Evolutionary conservation across 139 green algal species (phyloP), one percentile per base, ranked within the genome.

Genomic region (Pleodorina starrii): DNA sequence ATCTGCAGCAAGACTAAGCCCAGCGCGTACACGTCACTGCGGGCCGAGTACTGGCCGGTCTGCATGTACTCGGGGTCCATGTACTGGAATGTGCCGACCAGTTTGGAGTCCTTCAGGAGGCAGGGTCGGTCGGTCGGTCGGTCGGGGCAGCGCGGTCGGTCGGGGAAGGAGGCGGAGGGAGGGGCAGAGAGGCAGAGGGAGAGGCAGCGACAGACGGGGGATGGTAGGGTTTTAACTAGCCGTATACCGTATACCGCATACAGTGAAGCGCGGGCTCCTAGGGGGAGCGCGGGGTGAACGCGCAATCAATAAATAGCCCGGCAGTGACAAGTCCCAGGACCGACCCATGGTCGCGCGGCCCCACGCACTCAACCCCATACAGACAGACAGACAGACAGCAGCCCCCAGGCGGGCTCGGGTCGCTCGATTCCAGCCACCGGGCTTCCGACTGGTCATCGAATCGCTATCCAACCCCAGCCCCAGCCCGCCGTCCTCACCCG

Each of bases 41-140:
- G 90, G 11, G 92, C 84, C 27, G 88, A 90, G 83, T 90, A 94
- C 72, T 92, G 59, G 0, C 90, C 93, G 1, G 90, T 94, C 29
- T 86, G 83, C 44, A 95, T 60, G 92, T 96, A 96, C 87, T 95
- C 93, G 36, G 94, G 94, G 91, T 95, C 94, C 60, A 95, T 92
- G 90, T 95, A 96, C 12, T 84, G 77, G 0, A 92, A 90, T 16
- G 92, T 96, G 48, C 93, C 93, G 46, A 95, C 92, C 42, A 93
- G 88, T 17, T 88, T 77, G 44, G 85, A 90, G 83, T 95, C 93
- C 71, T 93, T 83, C 51, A 85, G 84, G 23, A 78, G 63, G 29
- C 57, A 84, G 48, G 36, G 59, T 3, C 29, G 25, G 76, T 38
- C 16, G 50, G 43, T n/a, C n/a, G n/a, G n/a, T n/a, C n/a, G n/a